Evolutionary conservation across 1,284 basidiomycete genomes (phyloP).

Genomic region (Trametes polyzona): DNA sequence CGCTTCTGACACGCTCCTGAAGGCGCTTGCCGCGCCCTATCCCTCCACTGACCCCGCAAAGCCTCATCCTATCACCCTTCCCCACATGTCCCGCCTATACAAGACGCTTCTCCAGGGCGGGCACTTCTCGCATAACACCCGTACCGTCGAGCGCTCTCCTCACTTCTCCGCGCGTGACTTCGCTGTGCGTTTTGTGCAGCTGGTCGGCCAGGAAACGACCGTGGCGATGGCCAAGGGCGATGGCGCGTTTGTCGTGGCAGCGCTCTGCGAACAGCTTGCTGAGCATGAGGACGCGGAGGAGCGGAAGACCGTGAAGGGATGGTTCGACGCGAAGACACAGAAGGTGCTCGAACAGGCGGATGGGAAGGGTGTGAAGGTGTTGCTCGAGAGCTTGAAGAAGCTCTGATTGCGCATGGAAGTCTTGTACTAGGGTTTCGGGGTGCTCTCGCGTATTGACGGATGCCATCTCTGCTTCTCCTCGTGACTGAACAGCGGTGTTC

Average conservation of each 20-base stretch:
- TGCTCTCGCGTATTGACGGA: too few relatives aligned
- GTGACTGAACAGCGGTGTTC: too few relatives aligned
- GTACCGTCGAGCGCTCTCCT: slow-evolving; percentile 49
- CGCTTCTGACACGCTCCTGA: slow-evolving; percentile 63
- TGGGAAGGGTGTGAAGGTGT: slow-evolving; percentile 27
- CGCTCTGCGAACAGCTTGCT: slow-evolving; percentile 69
- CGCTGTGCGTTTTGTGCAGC: slow-evolving; percentile 58
- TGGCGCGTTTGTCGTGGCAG: slow-evolving; percentile 81
- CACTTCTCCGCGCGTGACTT: slow-evolving; percentile 62
- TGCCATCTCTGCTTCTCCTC: too few relatives aligned
- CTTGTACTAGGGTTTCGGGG: too few relatives aligned
- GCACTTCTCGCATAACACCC: slow-evolving; percentile 72
- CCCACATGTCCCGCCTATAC: slow-evolving; percentile 81
- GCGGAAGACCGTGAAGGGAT: slow-evolving; percentile 18
- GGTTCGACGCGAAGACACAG: slow-evolving; percentile 20
- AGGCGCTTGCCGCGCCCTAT: slow-evolving; percentile 57
- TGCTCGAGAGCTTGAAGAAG: slow-evolving; percentile 29
- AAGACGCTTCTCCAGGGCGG: slow-evolving; percentile 90
- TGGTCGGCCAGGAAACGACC: slow-evolving; percentile 59
- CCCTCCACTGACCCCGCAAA: slow-evolving; percentile 49
- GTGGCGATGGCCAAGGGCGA: slow-evolving; percentile 65
- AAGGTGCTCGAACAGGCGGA: slow-evolving; percentile 22
- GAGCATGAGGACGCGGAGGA: slow-evolving; percentile 12
- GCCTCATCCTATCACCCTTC: slow-evolving; percentile 76
- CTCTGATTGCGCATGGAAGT: slow-evolving; percentile 11